Evolutionary conservation across 768 basidiomycete genomes (phyloP).

Genomic region (Rhodotorula sphaerocarpa): DNA sequence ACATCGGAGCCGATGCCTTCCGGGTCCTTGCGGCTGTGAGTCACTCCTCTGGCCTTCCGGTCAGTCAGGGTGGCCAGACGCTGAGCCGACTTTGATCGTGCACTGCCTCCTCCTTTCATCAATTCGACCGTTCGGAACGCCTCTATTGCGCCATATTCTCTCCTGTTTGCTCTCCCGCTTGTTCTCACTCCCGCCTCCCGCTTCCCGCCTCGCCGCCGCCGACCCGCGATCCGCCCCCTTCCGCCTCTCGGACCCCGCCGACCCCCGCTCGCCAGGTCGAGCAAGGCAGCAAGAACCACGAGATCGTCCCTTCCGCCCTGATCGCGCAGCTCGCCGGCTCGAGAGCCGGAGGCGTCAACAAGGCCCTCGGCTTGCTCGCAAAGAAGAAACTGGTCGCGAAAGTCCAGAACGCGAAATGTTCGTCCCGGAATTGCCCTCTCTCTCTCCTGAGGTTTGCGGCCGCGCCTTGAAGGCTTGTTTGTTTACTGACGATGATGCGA

Average conservation of each 20-base stretch:
- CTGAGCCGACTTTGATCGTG: background rate
- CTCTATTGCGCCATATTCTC: no score
- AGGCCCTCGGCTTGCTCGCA: slow-evolving; percentile 76
- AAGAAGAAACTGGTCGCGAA: slow-evolving; percentile 83
- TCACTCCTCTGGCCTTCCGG: background rate
- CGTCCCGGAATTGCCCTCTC: slow-evolving; percentile 37
- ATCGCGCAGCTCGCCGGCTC: slow-evolving; percentile 90
- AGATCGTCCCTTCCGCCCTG: slow-evolving; percentile 79
- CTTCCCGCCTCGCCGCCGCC: background rate
- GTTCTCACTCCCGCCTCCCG: background rate
- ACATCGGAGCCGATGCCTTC: slow-evolving; percentile 85
- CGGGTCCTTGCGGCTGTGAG: slow-evolving; percentile 85
- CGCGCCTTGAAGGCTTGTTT: no score
- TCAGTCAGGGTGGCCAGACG: background rate
- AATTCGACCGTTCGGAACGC: no score
- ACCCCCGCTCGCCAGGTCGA: slow-evolving; percentile 60
- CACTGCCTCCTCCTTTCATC: no score
- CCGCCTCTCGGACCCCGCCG: background rate
- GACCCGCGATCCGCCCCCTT: background rate
- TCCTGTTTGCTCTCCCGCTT: background rate
- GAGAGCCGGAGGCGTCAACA: slow-evolving; percentile 85
- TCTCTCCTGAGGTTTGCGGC: no score
- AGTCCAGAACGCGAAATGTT: slow-evolving; percentile 89
- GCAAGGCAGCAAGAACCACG: slow-evolving; percentile 96
- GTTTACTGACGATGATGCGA: background rate